A percentile compares a stretch with the other conserved stretches of the same genome.
phyloP scores from a whole-genome alignment of 176 grass and related monocot genomes.

The Puya raimondii region DNA sequence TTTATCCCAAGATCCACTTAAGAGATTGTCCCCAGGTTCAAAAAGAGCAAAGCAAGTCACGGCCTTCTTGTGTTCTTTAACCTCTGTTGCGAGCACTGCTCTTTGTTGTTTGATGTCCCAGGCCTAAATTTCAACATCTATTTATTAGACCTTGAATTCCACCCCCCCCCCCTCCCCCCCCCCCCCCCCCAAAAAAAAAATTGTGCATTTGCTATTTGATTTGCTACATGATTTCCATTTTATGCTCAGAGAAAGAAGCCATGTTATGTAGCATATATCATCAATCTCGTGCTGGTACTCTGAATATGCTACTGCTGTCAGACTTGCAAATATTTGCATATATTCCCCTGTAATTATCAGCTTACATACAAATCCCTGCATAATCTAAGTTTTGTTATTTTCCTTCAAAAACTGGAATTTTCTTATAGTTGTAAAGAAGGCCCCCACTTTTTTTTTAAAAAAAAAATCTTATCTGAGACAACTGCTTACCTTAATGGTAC shows the following conservation, averaged over 20 bases:
- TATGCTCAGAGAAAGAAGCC: too few species aligned
- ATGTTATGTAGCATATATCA: neutral
- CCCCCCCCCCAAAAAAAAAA: too few species aligned
- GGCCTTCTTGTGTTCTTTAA: slow-evolving; percentile 69
- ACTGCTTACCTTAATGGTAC: slow-evolving; percentile 73
- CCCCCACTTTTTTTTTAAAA: neutral
- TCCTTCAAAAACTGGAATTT: neutral
- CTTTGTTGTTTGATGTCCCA: slow-evolving; percentile 93
- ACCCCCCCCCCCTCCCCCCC: too few species aligned
- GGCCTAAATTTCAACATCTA: slow-evolving; percentile 32
- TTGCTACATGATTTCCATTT: too few species aligned
- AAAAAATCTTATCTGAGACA: slow-evolving; percentile 11
- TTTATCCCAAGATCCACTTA: slow-evolving; percentile 93
- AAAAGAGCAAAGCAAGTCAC: slow-evolving; percentile 77
- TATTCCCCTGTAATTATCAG: too few species aligned
- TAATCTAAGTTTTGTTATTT: neutral
- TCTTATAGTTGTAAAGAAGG: neutral
- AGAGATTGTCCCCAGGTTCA: slow-evolving; percentile 59
- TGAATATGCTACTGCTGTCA: neutral
- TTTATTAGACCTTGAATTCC: neutral
- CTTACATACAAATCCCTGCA: too few species aligned
- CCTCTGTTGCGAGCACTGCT: slow-evolving; percentile 63
- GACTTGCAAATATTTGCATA: too few species aligned
- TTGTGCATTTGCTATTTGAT: too few species aligned
- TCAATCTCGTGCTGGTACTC: neutral